Percentiles rank a stretch among this genome's conserved stretches.
These are phyloP conservation scores for Eremothecium cymbalariae DNA, from an alignment of 1,139 yeast species.

Conservation along the genomic window DNA sequence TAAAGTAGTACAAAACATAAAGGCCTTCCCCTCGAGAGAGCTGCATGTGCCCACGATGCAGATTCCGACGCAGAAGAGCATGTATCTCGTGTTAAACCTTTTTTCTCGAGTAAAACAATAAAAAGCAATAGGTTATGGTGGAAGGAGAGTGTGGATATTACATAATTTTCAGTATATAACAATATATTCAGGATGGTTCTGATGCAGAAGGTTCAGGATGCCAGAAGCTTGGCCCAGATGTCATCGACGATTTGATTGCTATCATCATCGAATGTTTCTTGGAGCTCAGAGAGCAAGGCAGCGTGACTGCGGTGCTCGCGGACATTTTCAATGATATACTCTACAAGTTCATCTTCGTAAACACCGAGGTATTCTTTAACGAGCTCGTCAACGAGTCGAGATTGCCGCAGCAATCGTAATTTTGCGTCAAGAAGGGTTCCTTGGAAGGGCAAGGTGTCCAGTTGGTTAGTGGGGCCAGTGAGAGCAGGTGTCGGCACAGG, in stretches of 20 bases:
- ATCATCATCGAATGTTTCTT: slow-evolving; percentile 31
- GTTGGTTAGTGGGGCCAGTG: not conserved
- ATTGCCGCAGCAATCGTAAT: slow-evolving; percentile 14
- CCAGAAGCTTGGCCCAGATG: slow-evolving; percentile 20
- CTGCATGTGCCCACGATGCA: no score
- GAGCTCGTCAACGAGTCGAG: slow-evolving; percentile 24
- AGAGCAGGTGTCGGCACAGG: not conserved
- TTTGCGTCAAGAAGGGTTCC: slow-evolving; percentile 15
- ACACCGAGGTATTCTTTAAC: slow-evolving; percentile 30
- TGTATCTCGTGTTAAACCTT: no score
- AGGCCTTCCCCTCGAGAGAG: no score
- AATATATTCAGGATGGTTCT: no score
- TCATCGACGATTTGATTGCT: slow-evolving; percentile 23
- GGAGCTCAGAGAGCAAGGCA: slow-evolving; percentile 22
- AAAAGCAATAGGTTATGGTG: no score
- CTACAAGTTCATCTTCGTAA: slow-evolving; percentile 29
- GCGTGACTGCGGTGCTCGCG: slow-evolving; percentile 20
- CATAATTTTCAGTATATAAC: no score
- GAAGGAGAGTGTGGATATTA: no score
- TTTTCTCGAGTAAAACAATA: no score
- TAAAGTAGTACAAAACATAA: no score
- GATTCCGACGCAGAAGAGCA: no score
- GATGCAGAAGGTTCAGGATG: no score
- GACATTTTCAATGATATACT: slow-evolving; percentile 27
- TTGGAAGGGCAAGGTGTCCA: slow-evolving; percentile 12